phyloP scores from a whole-genome alignment of 129 eudicot species.

The Ambrosia trifida region DNA sequence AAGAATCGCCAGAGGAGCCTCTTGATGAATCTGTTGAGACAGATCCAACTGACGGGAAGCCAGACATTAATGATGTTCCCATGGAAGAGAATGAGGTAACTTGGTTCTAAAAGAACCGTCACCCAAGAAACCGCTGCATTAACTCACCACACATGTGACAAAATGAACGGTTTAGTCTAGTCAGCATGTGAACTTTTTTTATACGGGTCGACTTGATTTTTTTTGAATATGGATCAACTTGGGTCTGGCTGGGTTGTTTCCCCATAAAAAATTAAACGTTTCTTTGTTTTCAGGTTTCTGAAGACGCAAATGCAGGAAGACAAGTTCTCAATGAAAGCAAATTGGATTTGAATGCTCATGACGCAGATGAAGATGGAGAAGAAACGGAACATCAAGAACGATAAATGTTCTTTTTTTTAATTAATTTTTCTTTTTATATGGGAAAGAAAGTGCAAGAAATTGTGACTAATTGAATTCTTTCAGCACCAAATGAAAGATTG shows the following conservation, averaged over 20 bases:
- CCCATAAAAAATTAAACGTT: too few species aligned
- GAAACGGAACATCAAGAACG: constrained; percentile 35
- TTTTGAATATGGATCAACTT: too few species aligned
- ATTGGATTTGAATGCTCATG: constrained; percentile 69
- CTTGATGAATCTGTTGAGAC: constrained; percentile 63
- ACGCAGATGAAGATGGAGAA: constrained; percentile 56
- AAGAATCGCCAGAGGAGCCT: constrained; percentile 55
- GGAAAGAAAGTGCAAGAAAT: constrained; percentile 18
- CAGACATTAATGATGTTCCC: constrained; percentile 86
- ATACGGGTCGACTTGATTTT: background rate
- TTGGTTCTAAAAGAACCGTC: background rate
- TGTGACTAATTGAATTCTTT: constrained; percentile 22
- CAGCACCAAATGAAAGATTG: constrained; percentile 11
- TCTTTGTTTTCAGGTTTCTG: constrained; percentile 42
- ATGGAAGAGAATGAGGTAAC: constrained; percentile 78
- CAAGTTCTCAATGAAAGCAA: constrained; percentile 84
- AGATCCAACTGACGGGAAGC: constrained; percentile 55
- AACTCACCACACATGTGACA: background rate
- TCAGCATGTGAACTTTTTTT: background rate
- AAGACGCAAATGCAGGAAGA: constrained; percentile 48
- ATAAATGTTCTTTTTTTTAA: constrained; percentile 8
- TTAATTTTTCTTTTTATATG: constrained; percentile 20
- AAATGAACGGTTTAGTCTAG: background rate
- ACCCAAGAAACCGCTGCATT: background rate
- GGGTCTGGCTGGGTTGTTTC: background rate